Conservation (phyloP, 1,284 basidiomycete species). For the Pseudozyma sp. region DNA sequence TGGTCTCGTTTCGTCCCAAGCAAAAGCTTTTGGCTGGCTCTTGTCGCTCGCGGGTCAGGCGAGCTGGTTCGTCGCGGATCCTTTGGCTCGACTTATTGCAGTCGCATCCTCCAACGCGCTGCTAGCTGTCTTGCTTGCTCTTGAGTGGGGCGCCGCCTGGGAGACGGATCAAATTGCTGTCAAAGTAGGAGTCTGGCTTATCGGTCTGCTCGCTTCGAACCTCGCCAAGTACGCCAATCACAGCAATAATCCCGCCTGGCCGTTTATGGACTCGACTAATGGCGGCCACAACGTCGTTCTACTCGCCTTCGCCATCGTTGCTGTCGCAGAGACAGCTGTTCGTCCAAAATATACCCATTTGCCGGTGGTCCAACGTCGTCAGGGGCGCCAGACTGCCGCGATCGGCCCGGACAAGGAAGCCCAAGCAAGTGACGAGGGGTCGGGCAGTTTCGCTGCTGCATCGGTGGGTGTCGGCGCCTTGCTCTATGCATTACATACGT, state of each 20-base stretch:
- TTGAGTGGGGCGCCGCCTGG: constrained; percentile 63
- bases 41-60: constrained; percentile 46
- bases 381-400: not conserved
- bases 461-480: constrained; percentile 55
- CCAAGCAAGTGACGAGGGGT: not conserved
- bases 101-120: constrained; percentile 45
- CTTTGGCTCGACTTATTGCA: constrained; percentile 43
- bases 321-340: constrained; percentile 29
- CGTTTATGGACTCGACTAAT: constrained; percentile 59
- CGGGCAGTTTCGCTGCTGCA: constrained; percentile 32
- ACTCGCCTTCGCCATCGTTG: constrained; percentile 40
- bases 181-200: constrained; percentile 51
- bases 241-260: constrained; percentile 66
- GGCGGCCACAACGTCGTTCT: constrained; percentile 56
- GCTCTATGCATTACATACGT: constrained; percentile 74
- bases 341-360: constrained; percentile 30
- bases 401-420: not conserved
- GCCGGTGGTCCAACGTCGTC: constrained; percentile 26
- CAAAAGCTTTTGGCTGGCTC: constrained; percentile 38
- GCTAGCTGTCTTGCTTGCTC: constrained; percentile 44
- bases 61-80: constrained; percentile 43
- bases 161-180: constrained; percentile 46
- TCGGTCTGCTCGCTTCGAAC: constrained; percentile 54
- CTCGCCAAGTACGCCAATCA: constrained; percentile 64
- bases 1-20: constrained; percentile 28